Base-by-base conservation (phyloP, 345 rosid genomes). In the Balakata baccata region DNA sequence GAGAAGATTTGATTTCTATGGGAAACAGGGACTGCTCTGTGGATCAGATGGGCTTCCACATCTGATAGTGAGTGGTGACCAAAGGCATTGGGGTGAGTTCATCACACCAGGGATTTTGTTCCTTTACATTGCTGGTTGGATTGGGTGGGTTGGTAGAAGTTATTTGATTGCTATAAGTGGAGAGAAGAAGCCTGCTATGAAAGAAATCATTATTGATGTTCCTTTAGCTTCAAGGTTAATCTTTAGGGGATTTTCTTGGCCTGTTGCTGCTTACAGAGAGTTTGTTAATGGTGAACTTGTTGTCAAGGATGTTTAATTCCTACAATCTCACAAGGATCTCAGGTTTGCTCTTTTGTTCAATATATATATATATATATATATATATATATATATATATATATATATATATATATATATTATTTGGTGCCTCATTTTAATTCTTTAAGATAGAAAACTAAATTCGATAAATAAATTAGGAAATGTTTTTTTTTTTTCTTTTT, bases 71-170 rank as follows among this genome's bases (percentile, higher is more conserved):
- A 95, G 89, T 61, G 98, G 99, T 5, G 99, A 95, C 83, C 99
- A 92, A 86, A 79, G 93, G 84, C 99, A 95, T 71, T 95, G 99
- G 98, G 99, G 99, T 10, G 99, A 95, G 89, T 95, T 95, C 80
- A 87, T 95, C 50, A 95, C 98, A 0, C 99, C 99, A 0, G 99
- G 99, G 43, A 52, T 95, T 14, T 77, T 92, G 74, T 95, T 95
- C 86, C 82, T 95, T 73, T 95, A 92, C 92, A 95, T 95, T 34
- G 97, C 98, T 0, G 99, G 99, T 4, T 92, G 99, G 99, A 95
- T 95, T 62, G 98, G 97, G 79, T 92, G 99, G 99, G 98, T 92
- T 2, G 99, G 99, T 7, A 66, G 99, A 72, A 95, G 97, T 83
- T 95, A 95, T 82, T 79, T 95, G 76, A 95, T 83, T 51, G 97